Evolutionary conservation across 148 eudicot genomes (phyloP).

Genomic region (Polygonum maritimum): DNA sequence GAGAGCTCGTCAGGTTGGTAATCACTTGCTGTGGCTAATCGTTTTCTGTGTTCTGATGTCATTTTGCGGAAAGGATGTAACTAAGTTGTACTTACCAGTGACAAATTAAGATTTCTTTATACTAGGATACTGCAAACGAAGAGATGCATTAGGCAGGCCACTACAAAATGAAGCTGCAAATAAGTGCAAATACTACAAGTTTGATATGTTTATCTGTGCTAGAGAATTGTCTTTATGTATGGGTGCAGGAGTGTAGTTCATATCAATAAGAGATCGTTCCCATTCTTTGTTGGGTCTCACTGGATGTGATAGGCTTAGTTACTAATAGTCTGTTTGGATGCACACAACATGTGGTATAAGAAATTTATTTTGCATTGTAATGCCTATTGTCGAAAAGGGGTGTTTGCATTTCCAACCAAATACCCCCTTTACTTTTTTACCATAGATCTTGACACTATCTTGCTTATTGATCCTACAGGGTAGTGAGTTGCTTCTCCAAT

Average conservation of each 20-base stretch:
- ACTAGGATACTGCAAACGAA: not conserved
- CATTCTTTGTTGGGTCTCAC: not conserved
- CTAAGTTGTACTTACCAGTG: not conserved
- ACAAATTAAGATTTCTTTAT: not conserved
- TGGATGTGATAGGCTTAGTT: no score
- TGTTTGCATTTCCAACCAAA: not conserved
- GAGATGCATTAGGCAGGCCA: not conserved
- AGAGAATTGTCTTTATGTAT: no score
- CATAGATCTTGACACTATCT: not conserved
- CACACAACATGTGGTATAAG: no score
- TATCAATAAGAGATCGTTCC: not conserved
- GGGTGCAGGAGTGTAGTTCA: not conserved
- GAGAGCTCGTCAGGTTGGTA: constrained; percentile 82
- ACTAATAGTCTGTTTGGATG: no score
- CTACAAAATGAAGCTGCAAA: not conserved
- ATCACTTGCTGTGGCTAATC: not conserved
- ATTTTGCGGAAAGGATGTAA: not conserved
- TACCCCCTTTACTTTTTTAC: not conserved
- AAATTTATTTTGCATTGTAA: no score
- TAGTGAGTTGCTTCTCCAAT: constrained; percentile 75
- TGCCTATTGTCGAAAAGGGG: no score
- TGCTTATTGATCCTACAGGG: constrained; percentile 46
- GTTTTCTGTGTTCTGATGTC: not conserved
- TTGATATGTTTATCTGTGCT: no score
- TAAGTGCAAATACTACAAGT: no score